Base-by-base conservation (phyloP, 179 eudicot genomes). In the Patellifolia procumbens region DNA sequence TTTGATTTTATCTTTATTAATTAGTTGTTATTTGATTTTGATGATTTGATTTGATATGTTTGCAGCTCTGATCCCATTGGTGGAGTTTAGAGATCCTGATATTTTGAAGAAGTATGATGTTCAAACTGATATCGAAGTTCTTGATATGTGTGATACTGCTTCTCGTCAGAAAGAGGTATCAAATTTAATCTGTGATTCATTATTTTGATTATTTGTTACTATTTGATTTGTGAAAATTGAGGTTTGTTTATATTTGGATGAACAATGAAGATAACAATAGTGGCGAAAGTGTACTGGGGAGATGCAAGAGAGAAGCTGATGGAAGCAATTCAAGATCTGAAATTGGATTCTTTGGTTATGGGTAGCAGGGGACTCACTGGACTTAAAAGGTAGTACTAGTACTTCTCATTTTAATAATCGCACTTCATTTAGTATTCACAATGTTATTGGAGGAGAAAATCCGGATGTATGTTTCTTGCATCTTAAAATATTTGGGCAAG, bases 281-380 rank as follows among this genome's bases (percentile, higher is more conserved):
- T 89, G 19, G 26, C 87, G 70, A 91, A 92, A 77, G 81, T 94
- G 74, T 90, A 69, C 83, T 94, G 94, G 92, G 98, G 98, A 76
- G 98, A 94, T 87, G 86, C 98, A 62, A 88, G 98, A 19, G 98
- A 92, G 88, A 94, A 94, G 87, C 1, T 94, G 39, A 76, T 85
- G 12, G 96, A 90, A 79, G 90, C 96, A 6, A 59, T 92, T 67
- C 94, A 92, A 16, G 85, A 78, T 37, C 88, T 90, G 53, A 93
- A 91, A 60, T 81, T 94, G 72, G 84, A 83, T 68, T 81, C 85
- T 81, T 64, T 92, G 72, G 91, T 94, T 12, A 82, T 94, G 59
- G 97, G 98, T 3, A 89, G 91, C 85, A 84, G 97, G 73, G 98
- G 98, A 34, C 91, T 92, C 28, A 91, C 90, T 82, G 89, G 83